Percentiles rank a stretch among this genome's conserved stretches.
Evolutionary conservation across 345 rosid species (phyloP).

Genomic region (Rubroshorea leprosula): DNA sequence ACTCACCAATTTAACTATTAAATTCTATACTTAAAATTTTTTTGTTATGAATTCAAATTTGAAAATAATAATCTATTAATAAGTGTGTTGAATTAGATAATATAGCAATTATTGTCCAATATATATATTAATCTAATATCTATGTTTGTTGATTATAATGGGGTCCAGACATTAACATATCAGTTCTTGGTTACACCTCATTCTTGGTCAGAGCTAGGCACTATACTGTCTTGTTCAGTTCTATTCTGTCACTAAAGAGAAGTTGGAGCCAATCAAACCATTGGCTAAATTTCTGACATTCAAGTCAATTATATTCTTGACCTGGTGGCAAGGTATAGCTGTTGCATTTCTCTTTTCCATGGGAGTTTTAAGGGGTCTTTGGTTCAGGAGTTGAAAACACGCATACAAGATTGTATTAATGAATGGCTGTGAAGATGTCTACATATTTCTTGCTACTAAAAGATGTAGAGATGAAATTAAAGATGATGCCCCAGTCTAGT

Average conservation of each 20-base stretch:
- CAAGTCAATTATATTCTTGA: slow-evolving; percentile 94
- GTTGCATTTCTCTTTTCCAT: slow-evolving; percentile 88
- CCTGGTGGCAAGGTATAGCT: slow-evolving; percentile 99
- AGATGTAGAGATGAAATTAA: no score
- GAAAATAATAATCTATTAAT: no score
- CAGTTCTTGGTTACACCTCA: no score
- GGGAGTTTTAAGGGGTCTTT: slow-evolving; percentile 79
- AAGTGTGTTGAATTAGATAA: no score
- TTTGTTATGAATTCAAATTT: no score
- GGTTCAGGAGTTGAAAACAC: slow-evolving; percentile 84
- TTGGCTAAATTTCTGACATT: slow-evolving; percentile 90
- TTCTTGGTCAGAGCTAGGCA: slow-evolving; percentile 98
- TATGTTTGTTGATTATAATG: no score
- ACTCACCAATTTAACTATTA: no score
- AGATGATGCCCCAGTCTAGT: not conserved
- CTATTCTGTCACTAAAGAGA: slow-evolving; percentile 81
- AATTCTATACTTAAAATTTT: no score
- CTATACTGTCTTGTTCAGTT: slow-evolving; percentile 96
- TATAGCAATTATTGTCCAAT: no score
- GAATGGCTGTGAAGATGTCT: not conserved
- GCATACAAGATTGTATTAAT: slow-evolving; percentile 59
- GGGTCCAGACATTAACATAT: no score
- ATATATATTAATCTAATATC: no score
- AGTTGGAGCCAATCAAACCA: slow-evolving; percentile 83
- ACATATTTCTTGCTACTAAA: no score